Evolutionary conservation across 768 basidiomycete genomes (phyloP), one percentile per base, ranked within the genome.

Genomic region (Rhodotorula kratochvilovae): DNA sequence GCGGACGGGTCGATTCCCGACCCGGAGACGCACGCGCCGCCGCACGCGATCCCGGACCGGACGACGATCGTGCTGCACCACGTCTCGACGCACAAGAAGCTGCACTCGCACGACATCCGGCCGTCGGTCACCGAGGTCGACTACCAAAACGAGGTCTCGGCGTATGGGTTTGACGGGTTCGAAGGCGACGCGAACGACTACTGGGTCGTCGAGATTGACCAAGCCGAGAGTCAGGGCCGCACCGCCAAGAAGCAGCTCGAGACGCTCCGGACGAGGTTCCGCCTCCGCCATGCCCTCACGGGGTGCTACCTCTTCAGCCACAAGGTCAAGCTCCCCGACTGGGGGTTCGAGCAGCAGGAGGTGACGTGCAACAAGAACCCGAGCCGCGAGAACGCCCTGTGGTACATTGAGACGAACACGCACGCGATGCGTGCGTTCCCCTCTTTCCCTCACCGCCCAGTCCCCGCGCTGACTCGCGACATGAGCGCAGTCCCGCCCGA

Each of bases 331-430:
- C 82, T 99, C 2, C 96, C 96, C 0, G 90, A 96, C 10, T 99
- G 96, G 96, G 96, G 87, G 0, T 99, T 85, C 76, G 96, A 97
- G 79, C 96, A 99, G 80, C 96, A 99, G 80, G 96, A 99, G 78
- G 96, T 99, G 62, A 98, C 96, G 0, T 99, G 96, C 81, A 99
- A 99, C 82, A 98, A 93, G 85, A 95, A 98, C 76, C 94, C 96
- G 21, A 89, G 89, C 35, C 85, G 83, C 80, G 85, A 84, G 4
- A 98, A 98, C 80, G 93, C 92, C 42, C 79, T 98, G 70, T 98
- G 96, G 96, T 92, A 86, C 76, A 83, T 97, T 53, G 96, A 99
- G 83, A 96, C 92, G 3, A 85, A 90, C 59, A 83, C 77, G 36
- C 92, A 98, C 78, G 84, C 86, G 0, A 83, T 84, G 61, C 80